A percentile compares a stretch with the other conserved stretches of the same genome.
Conservation (phyloP, 257 asterid genomes). For the Solanum medicagineum region DNA sequence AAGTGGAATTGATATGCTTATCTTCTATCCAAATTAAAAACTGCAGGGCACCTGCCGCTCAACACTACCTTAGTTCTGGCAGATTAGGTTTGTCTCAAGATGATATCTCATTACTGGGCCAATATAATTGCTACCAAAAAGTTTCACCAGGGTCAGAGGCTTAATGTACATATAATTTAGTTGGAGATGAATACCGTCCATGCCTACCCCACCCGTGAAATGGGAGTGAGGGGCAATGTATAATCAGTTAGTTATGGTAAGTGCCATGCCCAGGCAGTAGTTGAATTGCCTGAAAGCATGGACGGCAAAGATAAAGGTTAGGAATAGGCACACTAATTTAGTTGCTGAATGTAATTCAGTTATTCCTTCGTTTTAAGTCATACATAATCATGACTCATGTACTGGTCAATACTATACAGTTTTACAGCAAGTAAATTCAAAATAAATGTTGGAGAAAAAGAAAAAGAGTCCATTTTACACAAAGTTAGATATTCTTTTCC, state of each 20-base stretch:
- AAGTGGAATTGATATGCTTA: neutral
- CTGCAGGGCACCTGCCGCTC: constrained; percentile 52
- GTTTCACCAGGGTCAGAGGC: constrained; percentile 6
- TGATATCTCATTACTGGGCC: constrained; percentile 48
- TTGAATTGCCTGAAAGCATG: neutral
- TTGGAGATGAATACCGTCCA: neutral
- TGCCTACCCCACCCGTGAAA: neutral
- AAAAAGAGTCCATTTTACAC: neutral
- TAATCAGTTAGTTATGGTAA: neutral
- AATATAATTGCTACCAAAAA: constrained; percentile 26
- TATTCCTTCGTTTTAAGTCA: neutral
- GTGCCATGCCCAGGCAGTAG: neutral
- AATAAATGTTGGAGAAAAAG: neutral
- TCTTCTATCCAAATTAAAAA: neutral
- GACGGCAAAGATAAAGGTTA: neutral
- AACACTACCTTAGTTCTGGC: constrained; percentile 73
- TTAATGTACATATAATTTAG: constrained; percentile 3
- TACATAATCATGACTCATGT: neutral
- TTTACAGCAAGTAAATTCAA: neutral
- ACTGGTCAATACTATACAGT: neutral
- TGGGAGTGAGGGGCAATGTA: neutral
- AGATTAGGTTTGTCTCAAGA: constrained; percentile 45
- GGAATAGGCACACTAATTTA: neutral
- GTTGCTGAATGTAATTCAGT: neutral
- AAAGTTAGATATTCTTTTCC: neutral